Evolutionary conservation across 2,329 filamentous ascomycete genomes (phyloP).

Genomic region (Epichloe brachyelytri): DNA sequence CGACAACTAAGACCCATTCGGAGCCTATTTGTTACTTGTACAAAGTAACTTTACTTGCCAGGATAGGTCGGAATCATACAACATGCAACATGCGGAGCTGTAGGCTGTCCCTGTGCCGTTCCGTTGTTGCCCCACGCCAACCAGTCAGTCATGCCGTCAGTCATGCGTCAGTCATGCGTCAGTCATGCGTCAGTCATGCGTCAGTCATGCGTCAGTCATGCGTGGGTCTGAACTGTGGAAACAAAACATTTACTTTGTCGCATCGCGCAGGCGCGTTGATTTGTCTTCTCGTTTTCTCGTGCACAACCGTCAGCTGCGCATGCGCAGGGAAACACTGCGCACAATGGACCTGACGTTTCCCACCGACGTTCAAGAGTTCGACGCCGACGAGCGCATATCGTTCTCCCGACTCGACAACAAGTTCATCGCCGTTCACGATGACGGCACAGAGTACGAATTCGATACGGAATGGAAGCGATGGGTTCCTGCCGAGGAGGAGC

Average conservation of each 20-base stretch:
- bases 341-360: slow-evolving; percentile 33
- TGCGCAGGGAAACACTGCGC: neutral
- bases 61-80: too few species aligned
- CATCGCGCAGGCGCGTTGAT: neutral
- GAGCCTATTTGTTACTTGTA: neutral
- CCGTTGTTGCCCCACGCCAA: neutral
- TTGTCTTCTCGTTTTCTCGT: neutral
- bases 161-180: too few species aligned
- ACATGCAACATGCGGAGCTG: too few species aligned
- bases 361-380: slow-evolving; percentile 54
- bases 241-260: neutral
- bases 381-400: slow-evolving; percentile 68
- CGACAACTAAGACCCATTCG: too few species aligned
- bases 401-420: slow-evolving; percentile 75
- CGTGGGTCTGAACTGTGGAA: neutral
- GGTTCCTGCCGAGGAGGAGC: slow-evolving; percentile 48
- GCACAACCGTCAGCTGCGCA: neutral
- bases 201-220: too few species aligned
- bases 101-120: too few species aligned
- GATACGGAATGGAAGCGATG: slow-evolving; percentile 59
- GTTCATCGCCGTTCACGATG: slow-evolving; percentile 71
- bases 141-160: neutral
- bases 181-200: too few species aligned
- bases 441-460: slow-evolving; percentile 78
- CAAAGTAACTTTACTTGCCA: too few species aligned